Conservation (phyloP, 2,329 filamentous ascomycete genomes). For the Rutstroemia sp. region DNA sequence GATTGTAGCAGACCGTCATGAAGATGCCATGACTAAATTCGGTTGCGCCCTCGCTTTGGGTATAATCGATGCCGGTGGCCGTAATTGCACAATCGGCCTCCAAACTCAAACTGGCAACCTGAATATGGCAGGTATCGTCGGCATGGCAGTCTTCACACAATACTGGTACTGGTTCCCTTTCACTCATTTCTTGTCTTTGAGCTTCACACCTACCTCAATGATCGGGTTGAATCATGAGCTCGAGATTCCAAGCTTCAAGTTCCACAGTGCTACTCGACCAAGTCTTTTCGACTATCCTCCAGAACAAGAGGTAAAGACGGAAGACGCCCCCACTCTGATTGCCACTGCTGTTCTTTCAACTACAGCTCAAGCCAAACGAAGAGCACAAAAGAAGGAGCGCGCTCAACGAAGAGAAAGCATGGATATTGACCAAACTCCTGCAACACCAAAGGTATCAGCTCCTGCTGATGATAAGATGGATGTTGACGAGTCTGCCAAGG, state of each 20-base stretch:
- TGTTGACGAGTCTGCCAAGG: conserved; percentile 48
- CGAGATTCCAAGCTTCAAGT: conserved; percentile 89
- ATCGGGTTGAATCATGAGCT: conserved; percentile 92
- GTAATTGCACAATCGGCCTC: conserved; percentile 96
- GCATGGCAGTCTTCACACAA: conserved; percentile 96
- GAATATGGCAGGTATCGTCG: conserved; percentile 97
- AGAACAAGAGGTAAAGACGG: conserved; percentile 88
- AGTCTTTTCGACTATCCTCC: conserved; percentile 98
- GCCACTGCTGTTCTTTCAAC: conserved; percentile 95
- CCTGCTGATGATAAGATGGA: conserved; percentile 81
- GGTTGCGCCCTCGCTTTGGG: conserved; percentile 88
- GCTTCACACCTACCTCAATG: conserved; percentile 93
- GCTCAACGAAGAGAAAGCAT: conserved; percentile 87
- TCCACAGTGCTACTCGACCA: conserved; percentile 88
- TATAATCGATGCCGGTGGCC: conserved; percentile 95
- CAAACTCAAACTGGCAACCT: conserved; percentile 97
- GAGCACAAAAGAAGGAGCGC: conserved; percentile 89
- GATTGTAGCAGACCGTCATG: conserved; percentile 88
- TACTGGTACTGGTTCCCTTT: conserved; percentile 99
- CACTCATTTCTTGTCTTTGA: conserved; percentile 91
- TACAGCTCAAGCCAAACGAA: conserved; percentile 91
- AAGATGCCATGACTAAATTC: conserved; percentile 99
- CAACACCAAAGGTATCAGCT: conserved; percentile 54
- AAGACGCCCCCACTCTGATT: conserved; percentile 88
- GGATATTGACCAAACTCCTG: conserved; percentile 79